Evolutionary conservation across 2,329 filamentous ascomycete species (phyloP), one percentile per base, ranked within the genome.

Genomic region (Ceratocystis huliohia): DNA sequence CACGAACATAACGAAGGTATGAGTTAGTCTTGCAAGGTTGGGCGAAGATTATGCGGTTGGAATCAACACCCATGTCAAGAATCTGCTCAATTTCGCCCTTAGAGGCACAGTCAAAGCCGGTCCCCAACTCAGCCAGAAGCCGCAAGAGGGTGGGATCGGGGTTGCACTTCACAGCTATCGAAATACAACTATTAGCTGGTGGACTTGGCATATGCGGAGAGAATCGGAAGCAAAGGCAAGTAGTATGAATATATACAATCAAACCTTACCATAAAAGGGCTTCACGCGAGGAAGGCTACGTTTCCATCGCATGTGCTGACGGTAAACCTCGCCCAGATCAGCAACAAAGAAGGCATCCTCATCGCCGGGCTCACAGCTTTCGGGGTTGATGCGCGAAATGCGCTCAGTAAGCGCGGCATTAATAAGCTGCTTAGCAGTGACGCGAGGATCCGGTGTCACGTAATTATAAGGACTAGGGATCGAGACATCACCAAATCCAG

Each of bases 1-100:
- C 83, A 73, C 88, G 86, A 70, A 95, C 94, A 74, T 92, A 96
- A 74, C 92, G 91, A 69, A 99, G 83, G 76, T 96, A 97, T 61
- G 93, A 96, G 80, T 94, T 96, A 73, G 94, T 99, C 86, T 99
- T 99, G 88, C 94, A 97, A 66, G 94, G 94, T 79, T 99, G 94
- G 63, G 94, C 94, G 74, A 97, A 99, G 78, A 99, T 96, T 81
- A 99, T 95, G 76, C 93, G 91, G 70, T 86, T 84, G 13, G 94
- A 89, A 74, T 89, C 87, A 71, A 96, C 83, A 72, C 91, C 92
- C 75, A 92, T 84, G 73, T 83, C 81, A 65, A 97, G 82, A 69
- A 96, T 88, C 76, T 92, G 86, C 76, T 99, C 92, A 72, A 99
- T 96, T 79, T 99, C 94, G 70, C 87, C 83, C 84, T 97, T 97